These are phyloP conservation scores for Lepiota venenata DNA, from an alignment of 768 basidiomycete species.

Conservation along the genomic window DNA sequence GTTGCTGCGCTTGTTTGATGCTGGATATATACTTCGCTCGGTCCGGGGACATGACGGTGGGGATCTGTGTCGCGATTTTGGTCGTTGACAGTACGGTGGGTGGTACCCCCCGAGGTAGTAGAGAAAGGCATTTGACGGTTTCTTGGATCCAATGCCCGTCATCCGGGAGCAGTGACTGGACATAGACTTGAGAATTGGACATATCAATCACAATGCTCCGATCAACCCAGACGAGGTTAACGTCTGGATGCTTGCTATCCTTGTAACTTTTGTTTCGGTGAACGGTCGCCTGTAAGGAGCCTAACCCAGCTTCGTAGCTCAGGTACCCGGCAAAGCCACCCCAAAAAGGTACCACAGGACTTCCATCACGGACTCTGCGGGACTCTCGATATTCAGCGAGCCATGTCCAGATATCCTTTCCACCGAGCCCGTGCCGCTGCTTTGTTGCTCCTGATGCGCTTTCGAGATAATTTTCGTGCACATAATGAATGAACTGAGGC, in stretches of 20 bases:
- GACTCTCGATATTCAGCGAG: constrained; percentile 63
- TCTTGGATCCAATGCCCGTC: constrained; percentile 62
- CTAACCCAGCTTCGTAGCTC: constrained; percentile 76
- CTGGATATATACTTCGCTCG: constrained; percentile 59
- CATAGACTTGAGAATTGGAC: constrained; percentile 41
- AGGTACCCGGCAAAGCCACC: constrained; percentile 77
- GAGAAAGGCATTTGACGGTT: constrained; percentile 42
- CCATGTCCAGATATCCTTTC: constrained; percentile 73
- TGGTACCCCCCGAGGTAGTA: constrained; percentile 27
- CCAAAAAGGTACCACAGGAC: constrained; percentile 69
- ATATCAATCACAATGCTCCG: constrained; percentile 72
- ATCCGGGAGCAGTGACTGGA: constrained; percentile 61
- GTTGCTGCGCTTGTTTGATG: constrained; percentile 69
- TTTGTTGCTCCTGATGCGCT: constrained; percentile 36
- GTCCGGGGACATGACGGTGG: constrained; percentile 50
- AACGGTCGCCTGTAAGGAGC: constrained; percentile 45
- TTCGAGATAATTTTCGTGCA: constrained; percentile 46
- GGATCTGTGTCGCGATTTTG: constrained; percentile 5
- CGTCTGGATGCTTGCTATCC: constrained; percentile 54
- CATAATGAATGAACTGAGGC: constrained; percentile 53
- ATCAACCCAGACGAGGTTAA: constrained; percentile 75
- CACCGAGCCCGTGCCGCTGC: constrained; percentile 37
- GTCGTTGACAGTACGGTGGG: neutral
- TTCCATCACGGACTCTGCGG: constrained; percentile 44
- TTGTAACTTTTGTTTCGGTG: constrained; percentile 19